Base-by-base conservation (phyloP, 371 early-diverging fungal genomes). In the Mortierella sp. region DNA sequence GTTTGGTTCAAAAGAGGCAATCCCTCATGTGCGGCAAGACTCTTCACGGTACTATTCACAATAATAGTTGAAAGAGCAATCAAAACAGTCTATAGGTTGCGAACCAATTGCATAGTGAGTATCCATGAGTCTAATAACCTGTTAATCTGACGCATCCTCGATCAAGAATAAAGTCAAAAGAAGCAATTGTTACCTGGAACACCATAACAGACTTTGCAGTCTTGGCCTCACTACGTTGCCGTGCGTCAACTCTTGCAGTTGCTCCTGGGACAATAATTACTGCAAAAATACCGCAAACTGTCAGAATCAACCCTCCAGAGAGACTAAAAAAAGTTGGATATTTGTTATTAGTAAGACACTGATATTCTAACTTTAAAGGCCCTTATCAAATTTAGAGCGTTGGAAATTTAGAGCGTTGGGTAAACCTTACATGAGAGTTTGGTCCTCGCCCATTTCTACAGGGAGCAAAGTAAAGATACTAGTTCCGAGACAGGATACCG, bases 381-480 rank as follows among this genome's bases (percentile, higher is more conserved):
- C n/a, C n/a, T n/a, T n/a, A n/a, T n/a, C n/a, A n/a, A n/a, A n/a
- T n/a, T n/a, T n/a, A n/a, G n/a, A n/a, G n/a, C n/a, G n/a, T n/a
- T n/a, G n/a, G 47, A 6, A 47, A 14, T 47, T 47, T 24, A 1
- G 28, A 28, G 18, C 30, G 54, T 5, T 49, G 40, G 57, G 6
- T 12, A 63, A 52, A 54, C 22, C 89, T 87, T 88, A 94, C 94
- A 96, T 94, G 35, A 95, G 83, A 12, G 69, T 74, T 57, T 93
- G 84, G 70, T 93, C 89, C 69, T 95, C 94, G 24, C 90, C 94
- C 75, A 91, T 93, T 72, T 96, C 97, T 10, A 96, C 96, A 0
- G 97, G 96, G 40, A 97, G 85, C 62, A 96, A 77, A 0, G 96
- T 94, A 75, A 97, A 97, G 14, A 94, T 77, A 67, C 95, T 93